A percentile compares a stretch with the other conserved stretches of the same genome.
These are phyloP conservation scores for Ceratobasidium sp. DNA, from an alignment of 1,284 basidiomycete species.

Conservation along the genomic window DNA sequence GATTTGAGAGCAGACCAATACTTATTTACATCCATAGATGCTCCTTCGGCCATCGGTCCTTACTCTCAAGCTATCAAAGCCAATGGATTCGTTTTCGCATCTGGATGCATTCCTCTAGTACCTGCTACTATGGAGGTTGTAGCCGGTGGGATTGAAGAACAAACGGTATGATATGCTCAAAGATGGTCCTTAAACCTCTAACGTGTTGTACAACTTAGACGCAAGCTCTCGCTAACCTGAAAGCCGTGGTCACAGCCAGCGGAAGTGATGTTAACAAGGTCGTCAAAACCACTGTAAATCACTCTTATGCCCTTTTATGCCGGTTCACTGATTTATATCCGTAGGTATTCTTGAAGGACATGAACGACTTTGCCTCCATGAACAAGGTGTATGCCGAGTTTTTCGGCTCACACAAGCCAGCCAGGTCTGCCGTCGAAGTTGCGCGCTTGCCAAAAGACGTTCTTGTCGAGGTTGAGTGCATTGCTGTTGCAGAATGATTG, in stretches of 20 bases:
- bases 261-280: slow-evolving; percentile 80
- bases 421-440: slow-evolving; percentile 87
- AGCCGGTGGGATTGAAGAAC: slow-evolving; percentile 79
- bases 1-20: background rate
- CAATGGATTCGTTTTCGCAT: slow-evolving; percentile 87
- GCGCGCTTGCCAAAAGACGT: slow-evolving; percentile 78
- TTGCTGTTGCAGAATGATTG: slow-evolving; percentile 55
- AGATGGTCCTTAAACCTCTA: too few relatives aligned
- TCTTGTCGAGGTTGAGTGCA: slow-evolving; percentile 91
- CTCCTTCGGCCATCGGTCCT: slow-evolving; percentile 87
- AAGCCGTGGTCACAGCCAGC: slow-evolving; percentile 81
- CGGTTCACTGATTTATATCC: background rate
- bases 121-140: slow-evolving; percentile 79
- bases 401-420: slow-evolving; percentile 92
- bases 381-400: slow-evolving; percentile 80
- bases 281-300: slow-evolving; percentile 81
- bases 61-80: slow-evolving; percentile 90
- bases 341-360: slow-evolving; percentile 89
- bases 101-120: slow-evolving; percentile 88
- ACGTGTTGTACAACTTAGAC: too few relatives aligned
- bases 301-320: background rate
- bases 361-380: slow-evolving; percentile 88
- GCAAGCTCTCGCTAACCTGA: slow-evolving; percentile 88
- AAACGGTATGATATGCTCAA: slow-evolving; percentile 60
- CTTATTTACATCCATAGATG: slow-evolving; percentile 59